phyloP scores from a whole-genome alignment of 495 filamentous ascomycete species.

The Hypomontagnella monticulosa region DNA sequence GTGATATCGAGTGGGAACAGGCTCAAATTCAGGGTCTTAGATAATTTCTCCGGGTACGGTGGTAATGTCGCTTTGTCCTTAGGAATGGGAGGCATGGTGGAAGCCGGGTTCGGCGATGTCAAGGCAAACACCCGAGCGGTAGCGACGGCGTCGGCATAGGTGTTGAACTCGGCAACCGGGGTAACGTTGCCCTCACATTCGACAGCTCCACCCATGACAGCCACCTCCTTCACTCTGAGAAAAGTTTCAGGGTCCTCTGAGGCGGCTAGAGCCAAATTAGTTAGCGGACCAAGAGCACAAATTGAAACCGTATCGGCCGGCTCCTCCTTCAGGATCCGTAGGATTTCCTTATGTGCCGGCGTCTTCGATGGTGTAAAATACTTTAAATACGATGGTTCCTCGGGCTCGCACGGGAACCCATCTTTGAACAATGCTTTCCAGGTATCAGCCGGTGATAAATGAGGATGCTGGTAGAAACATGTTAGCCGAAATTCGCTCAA shows the following conservation, averaged over 20 bases:
- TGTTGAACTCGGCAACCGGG: slow-evolving; percentile 85
- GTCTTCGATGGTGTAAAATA: slow-evolving; percentile 77
- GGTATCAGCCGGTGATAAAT: slow-evolving; percentile 81
- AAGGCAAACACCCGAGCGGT: slow-evolving; percentile 90
- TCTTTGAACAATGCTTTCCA: slow-evolving; percentile 84
- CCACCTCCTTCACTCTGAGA: slow-evolving; percentile 85
- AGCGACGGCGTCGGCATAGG: slow-evolving; percentile 81
- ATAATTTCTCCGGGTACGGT: slow-evolving; percentile 73
- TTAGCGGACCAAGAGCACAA: slow-evolving; percentile 88
- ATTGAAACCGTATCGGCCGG: slow-evolving; percentile 86
- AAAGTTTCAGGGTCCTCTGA: slow-evolving; percentile 86
- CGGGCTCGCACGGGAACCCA: slow-evolving; percentile 53
- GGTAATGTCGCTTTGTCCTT: slow-evolving; percentile 58
- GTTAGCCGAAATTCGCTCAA: slow-evolving; percentile 8
- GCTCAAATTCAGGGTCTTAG: slow-evolving; percentile 73
- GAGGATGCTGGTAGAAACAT: slow-evolving; percentile 73
- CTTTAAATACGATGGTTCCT: slow-evolving; percentile 53
- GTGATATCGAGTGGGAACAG: slow-evolving; percentile 94
- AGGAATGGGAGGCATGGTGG: slow-evolving; percentile 71
- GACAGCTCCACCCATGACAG: slow-evolving; percentile 97
- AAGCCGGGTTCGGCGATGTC: slow-evolving; percentile 77
- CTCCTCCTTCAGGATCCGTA: slow-evolving; percentile 79
- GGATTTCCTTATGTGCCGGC: slow-evolving; percentile 83
- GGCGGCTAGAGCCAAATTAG: slow-evolving; percentile 89
- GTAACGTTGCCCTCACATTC: slow-evolving; percentile 81